phyloP scores from a whole-genome alignment of 306 rosid genomes.

The Malus domestica region ASM211411v1 NC_041804.1:3680001-3680500 shows the following conservation, averaged over 20 bases:
- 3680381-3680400: not conserved
- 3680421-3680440: not conserved
- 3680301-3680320: not conserved
- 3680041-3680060: slow-evolving; percentile 76
- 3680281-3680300: not conserved
- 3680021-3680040: slow-evolving; percentile 84
- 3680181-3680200: slow-evolving; percentile 19
- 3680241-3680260: not conserved
- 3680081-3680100: slow-evolving; percentile 79
- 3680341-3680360: not conserved
- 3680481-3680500: not conserved
- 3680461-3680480: not conserved
- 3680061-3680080: slow-evolving; percentile 76
- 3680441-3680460: not conserved
- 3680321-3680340: not conserved
- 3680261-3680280: not conserved
- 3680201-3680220: not conserved
- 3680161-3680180: slow-evolving; percentile 52
- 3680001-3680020: slow-evolving; percentile 67
- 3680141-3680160: slow-evolving; percentile 81
- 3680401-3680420: not conserved
- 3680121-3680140: slow-evolving; percentile 95
- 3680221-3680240: not conserved
- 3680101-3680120: slow-evolving; percentile 80
- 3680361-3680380: not conserved